Evolutionary conservation across 768 basidiomycete species (phyloP).

Genomic region (Inosperma sp.): DNA sequence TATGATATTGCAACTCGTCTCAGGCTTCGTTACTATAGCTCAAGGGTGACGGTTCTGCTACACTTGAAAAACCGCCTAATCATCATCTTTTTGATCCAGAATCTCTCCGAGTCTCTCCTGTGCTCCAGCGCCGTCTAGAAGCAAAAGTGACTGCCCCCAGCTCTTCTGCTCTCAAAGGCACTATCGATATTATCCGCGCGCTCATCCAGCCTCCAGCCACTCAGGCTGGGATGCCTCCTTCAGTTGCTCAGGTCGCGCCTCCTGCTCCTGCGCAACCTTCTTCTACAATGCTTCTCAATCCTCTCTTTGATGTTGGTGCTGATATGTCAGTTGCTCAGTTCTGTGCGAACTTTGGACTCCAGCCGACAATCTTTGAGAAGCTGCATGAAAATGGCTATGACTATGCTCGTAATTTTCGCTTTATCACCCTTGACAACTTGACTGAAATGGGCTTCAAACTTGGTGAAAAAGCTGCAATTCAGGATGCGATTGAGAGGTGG

Average conservation of each 20-base stretch:
- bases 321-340: neutral
- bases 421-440: neutral
- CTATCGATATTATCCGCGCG: neutral
- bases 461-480: too few relatives aligned
- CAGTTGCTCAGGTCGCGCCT: neutral
- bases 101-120: neutral
- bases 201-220: neutral
- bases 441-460: too few relatives aligned
- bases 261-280: neutral
- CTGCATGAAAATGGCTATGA: neutral
- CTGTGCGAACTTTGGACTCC: too few relatives aligned
- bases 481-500: too few relatives aligned
- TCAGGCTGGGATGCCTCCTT: neutral
- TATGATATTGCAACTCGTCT: too few relatives aligned
- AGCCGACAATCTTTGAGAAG: neutral
- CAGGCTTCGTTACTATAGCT: neutral
- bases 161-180: neutral
- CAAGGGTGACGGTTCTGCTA: neutral
- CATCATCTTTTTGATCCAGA: neutral
- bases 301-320: neutral
- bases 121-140: constrained; percentile 15
- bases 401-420: neutral
- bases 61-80: neutral
- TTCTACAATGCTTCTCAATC: neutral
- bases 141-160: neutral